Evolutionary conservation across 179 eudicot genomes (phyloP), one percentile per base, ranked within the genome.

Genomic region (Amaranthus tricolor): DNA sequence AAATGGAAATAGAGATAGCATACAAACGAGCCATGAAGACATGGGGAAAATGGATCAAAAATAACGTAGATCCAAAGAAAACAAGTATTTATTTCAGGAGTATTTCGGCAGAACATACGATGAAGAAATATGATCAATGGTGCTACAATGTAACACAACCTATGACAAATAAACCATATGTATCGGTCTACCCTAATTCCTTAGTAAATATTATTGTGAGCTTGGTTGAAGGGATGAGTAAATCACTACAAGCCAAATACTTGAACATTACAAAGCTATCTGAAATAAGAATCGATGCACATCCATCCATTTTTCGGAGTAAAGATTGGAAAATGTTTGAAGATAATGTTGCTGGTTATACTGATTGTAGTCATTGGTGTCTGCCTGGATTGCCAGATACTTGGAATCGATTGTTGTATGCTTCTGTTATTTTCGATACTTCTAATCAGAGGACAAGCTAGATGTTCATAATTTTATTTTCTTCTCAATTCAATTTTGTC

Each of bases 361-460:
- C 86, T 1, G 86, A 84, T 67, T 84, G 86, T 58, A 78, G 84
- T n/a, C 86, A 84, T 52, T 84, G 86, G 86, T 84, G 86, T 54
- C 78, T 84, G 6, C 86, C 86, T 5, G 86, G 86, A 4, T 44
- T 84, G 44, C 86, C 86, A 0, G 86, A 84, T 68, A 84, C 84
- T 15, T 84, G 86, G 86, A 84, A 81, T 63, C 47, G 80, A 74
- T 62, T 86, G 24, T 66, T 86, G 16, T 86, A 82, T 66, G 73
- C 78, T 52, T 82, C 80, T 59, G 48, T 87, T 65, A 74, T 76
- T 61, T 74, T 64, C 55, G 79, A 72, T 64, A 49, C 58, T 66
- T 75, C 45, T 20, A 24, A 24, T 24, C 31, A 24, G 2, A 24
- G 1, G 31, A 24, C 31, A 1, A 24, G 31, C 31, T 24, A 24